Percentiles rank a stretch among this genome's conserved stretches.
These are phyloP conservation scores for Fusarium sp. DNA, from an alignment of 2,329 filamentous ascomycete species.

Conservation along the genomic window DNA sequence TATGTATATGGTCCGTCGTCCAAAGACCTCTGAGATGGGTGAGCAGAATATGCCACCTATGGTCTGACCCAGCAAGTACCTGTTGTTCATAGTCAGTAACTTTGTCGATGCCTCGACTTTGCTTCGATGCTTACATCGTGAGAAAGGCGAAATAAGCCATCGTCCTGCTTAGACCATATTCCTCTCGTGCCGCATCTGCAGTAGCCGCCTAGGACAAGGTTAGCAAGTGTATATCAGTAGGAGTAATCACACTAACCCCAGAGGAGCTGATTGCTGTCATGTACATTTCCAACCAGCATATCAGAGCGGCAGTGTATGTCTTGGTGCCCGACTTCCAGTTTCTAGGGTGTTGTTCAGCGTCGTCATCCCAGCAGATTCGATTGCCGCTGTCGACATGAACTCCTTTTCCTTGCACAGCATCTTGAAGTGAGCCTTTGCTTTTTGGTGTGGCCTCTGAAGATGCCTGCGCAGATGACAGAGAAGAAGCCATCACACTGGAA, in stretches of 20 bases:
- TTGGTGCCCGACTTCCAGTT: slow-evolving; percentile 2
- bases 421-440: not conserved
- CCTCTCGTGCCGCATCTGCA: not conserved
- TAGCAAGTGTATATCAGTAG: not conserved
- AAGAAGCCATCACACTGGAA: not conserved
- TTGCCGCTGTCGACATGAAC: not conserved
- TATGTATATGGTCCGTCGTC: slow-evolving; percentile 4
- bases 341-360: not conserved
- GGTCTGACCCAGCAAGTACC: slow-evolving; percentile 2
- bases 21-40: slow-evolving; percentile 8
- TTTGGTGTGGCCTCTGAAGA: not conserved
- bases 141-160: slow-evolving; percentile 6
- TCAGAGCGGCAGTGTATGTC: not conserved
- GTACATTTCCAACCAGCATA: slow-evolving; percentile 14
- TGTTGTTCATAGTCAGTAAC: not conserved
- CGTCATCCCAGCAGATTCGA: slow-evolving; percentile 2
- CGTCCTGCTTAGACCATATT: slow-evolving; percentile 1
- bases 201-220: slow-evolving; percentile 3
- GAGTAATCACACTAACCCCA: not conserved
- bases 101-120: not conserved
- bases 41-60: slow-evolving; percentile 8
- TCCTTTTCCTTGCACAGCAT: not conserved
- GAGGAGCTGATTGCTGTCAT: slow-evolving; percentile 11
- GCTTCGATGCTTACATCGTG: not conserved
- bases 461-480: too few relatives aligned